These are phyloP conservation scores for Phlebiopsis flavidoalba DNA, from an alignment of 768 basidiomycete genomes.

Conservation along the genomic window DNA sequence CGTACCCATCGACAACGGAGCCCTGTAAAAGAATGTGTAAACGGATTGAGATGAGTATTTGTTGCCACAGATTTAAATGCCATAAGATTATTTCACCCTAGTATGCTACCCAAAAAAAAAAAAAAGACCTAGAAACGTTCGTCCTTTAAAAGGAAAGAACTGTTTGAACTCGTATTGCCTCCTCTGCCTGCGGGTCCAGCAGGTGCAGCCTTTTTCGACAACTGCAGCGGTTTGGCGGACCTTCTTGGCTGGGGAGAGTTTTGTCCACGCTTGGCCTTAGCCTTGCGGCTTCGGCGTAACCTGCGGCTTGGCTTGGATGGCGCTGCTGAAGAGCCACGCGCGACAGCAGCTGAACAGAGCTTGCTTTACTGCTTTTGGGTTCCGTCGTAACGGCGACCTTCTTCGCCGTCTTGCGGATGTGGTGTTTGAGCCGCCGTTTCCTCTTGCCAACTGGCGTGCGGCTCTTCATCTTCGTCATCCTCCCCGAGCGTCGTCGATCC, in stretches of 20 bases:
- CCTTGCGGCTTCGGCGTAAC: conserved; percentile 12
- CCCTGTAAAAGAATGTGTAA: neutral
- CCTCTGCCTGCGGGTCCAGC: conserved; percentile 19
- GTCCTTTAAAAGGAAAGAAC: conserved; percentile 46
- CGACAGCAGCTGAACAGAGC: conserved; percentile 20
- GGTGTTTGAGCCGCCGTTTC: conserved; percentile 19
- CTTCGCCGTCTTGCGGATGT: conserved; percentile 22
- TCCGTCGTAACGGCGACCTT: conserved; percentile 29
- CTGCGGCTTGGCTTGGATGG: conserved; percentile 17
- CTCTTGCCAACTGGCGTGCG: conserved; percentile 28
- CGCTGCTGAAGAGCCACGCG: conserved; percentile 11
- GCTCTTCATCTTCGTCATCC: conserved; percentile 35
- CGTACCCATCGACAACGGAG: no score
- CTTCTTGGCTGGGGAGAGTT: conserved; percentile 26
- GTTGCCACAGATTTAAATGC: neutral
- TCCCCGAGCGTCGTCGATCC: conserved; percentile 31
- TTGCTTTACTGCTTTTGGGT: conserved; percentile 22
- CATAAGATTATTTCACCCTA: neutral
- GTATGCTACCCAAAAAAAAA: neutral
- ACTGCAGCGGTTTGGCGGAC: conserved; percentile 9
- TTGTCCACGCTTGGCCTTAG: neutral
- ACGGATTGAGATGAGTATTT: neutral
- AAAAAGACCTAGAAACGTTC: no score
- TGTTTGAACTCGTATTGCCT: conserved; percentile 56
- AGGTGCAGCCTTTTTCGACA: conserved; percentile 16